phyloP scores from a whole-genome alignment of 129 eudicot genomes.

The Chrysanthemum seticuspe region DNA sequence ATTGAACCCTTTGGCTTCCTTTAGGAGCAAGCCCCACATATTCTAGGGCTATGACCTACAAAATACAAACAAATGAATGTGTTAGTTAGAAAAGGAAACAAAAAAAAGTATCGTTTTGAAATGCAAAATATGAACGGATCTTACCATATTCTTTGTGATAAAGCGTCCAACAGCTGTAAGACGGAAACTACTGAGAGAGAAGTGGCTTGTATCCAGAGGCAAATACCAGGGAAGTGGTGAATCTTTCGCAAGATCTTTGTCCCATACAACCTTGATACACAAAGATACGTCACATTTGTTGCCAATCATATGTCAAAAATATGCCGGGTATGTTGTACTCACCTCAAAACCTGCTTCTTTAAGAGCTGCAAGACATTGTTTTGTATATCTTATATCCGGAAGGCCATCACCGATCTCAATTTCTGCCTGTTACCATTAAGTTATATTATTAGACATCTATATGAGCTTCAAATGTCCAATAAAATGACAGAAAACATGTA shows the following conservation, averaged over 20 bases:
- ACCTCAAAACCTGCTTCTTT: constrained; percentile 96
- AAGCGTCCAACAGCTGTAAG: constrained; percentile 86
- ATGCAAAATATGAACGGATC: constrained; percentile 16
- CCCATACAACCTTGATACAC: constrained; percentile 61
- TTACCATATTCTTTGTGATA: constrained; percentile 79
- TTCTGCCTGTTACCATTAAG: constrained; percentile 58
- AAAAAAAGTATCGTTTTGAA: not conserved
- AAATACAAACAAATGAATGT: not conserved
- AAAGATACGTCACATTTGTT: not conserved
- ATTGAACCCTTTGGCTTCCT: constrained; percentile 95
- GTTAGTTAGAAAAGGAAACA: not conserved
- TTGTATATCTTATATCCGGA: constrained; percentile 75
- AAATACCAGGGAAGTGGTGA: constrained; percentile 81
- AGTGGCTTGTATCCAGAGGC: constrained; percentile 72
- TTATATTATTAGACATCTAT: not conserved
- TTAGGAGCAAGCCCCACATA: constrained; percentile 78
- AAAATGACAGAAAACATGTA: not conserved
- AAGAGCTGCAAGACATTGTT: constrained; percentile 78
- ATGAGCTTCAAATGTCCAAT: not conserved
- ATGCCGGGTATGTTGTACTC: constrained; percentile 10
- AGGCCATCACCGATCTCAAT: constrained; percentile 95
- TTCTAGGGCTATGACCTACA: constrained; percentile 74
- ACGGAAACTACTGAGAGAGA: constrained; percentile 76
- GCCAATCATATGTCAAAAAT: not conserved
- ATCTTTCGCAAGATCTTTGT: constrained; percentile 62